Conservation (phyloP, 208 protist species). For the Leishmania amazonensis region DNA sequence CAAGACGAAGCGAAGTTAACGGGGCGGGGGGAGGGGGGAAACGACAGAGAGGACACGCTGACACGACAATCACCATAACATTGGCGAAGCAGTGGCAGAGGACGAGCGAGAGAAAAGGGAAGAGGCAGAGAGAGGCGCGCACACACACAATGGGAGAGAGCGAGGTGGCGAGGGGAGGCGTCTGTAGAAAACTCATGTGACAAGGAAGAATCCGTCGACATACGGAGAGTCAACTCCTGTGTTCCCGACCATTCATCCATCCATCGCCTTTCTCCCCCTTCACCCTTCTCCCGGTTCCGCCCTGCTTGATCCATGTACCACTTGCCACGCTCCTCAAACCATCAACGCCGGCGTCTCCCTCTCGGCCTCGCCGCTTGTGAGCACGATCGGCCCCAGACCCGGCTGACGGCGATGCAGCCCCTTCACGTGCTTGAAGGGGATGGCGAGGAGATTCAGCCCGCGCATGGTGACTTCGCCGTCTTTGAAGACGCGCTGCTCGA, state of each 20-base stretch:
- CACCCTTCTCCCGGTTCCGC: background rate
- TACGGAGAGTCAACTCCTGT: background rate
- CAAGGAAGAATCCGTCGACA: background rate
- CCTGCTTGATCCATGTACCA: background rate
- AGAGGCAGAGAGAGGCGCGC: no score
- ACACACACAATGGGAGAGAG: background rate
- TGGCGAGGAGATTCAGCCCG: slow-evolving; percentile 53
- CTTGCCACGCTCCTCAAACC: background rate
- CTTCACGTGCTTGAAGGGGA: slow-evolving; percentile 74
- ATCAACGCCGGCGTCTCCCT: slow-evolving; percentile 16
- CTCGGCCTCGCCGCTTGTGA: slow-evolving; percentile 18
- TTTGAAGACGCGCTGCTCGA: slow-evolving; percentile 75
- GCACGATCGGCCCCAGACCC: slow-evolving; percentile 38
- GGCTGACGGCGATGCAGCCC: slow-evolving; percentile 61
- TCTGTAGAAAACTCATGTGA: background rate
- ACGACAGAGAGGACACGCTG: background rate
- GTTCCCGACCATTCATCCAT: background rate
- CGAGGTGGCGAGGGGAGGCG: background rate
- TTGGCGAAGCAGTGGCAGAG: background rate
- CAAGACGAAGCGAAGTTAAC: background rate
- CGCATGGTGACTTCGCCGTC: slow-evolving; percentile 63
- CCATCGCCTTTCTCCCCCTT: background rate
- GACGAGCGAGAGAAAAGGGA: background rate
- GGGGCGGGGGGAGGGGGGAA: background rate
- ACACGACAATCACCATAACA: background rate